phyloP scores from a whole-genome alignment of 306 rosid species.

The Fragaria iinumae region DNA sequence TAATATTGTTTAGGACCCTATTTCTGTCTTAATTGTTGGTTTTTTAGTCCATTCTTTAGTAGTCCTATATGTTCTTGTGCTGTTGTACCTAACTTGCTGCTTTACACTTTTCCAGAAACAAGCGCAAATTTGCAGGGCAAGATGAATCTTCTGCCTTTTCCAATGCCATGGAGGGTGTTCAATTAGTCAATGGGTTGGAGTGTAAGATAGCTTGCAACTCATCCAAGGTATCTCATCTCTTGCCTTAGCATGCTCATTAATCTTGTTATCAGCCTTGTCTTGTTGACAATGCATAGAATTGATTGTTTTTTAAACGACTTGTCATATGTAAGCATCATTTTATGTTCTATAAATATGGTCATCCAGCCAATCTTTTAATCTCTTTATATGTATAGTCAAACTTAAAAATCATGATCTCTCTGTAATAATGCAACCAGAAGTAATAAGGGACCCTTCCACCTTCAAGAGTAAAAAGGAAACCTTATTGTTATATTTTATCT shows the following conservation, averaged over 20 bases:
- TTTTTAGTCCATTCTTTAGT: neutral
- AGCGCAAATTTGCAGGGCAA: conserved; percentile 39
- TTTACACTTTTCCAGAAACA: conserved; percentile 58
- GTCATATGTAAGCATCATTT: neutral
- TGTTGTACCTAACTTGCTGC: conserved; percentile 15
- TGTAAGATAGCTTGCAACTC: conserved; percentile 94
- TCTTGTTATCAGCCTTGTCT: neutral
- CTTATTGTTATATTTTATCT: neutral
- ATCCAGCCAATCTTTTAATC: neutral
- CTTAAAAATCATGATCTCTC: neutral
- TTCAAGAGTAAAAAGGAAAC: neutral
- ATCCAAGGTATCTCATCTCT: conserved; percentile 61
- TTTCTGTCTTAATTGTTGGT: neutral
- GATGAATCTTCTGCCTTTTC: conserved; percentile 68
- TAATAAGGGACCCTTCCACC: neutral
- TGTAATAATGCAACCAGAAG: neutral
- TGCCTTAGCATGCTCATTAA: conserved; percentile 12
- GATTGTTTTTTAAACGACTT: neutral
- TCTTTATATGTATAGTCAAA: neutral
- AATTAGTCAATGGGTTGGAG: conserved; percentile 83
- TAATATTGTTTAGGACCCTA: neutral
- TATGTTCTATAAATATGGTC: neutral
- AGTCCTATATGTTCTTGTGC: neutral
- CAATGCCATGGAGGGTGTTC: conserved; percentile 71
- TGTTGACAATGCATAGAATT: neutral